Base-by-base conservation (phyloP, 1,284 basidiomycete genomes). In the Austropuccinia psidii region DNA sequence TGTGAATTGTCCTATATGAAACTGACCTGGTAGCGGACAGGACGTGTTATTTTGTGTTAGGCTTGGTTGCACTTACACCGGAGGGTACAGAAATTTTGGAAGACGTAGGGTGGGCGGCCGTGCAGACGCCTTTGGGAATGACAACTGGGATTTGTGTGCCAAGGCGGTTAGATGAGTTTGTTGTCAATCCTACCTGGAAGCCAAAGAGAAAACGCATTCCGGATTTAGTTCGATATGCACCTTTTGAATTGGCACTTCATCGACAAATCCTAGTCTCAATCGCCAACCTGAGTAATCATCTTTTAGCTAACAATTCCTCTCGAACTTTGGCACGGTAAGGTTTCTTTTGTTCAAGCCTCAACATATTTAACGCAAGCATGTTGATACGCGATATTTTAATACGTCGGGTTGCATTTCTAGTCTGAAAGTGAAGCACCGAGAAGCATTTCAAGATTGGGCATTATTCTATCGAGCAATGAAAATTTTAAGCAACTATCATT, bases 41-140 rank as follows among this genome's bases (percentile, higher is more conserved):
- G 5, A 98, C 96, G 1, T 96, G 93, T 79, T 98, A 95, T 83
- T 98, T 93, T 78, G 91, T 95, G 4, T 84, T 98, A 8, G 94
- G 94, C 0, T 83, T 92, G 45, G 85, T 92, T 65, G 88, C 90
- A 0, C 87, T 86, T 0, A 90, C 90, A 0, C 83, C 84, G 17
- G 85, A 87, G 79, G 90, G 90, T 1, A 86, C 87, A 75, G 86
- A 96, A 84, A 84, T 93, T 79, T 82, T 98, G 43, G 89, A 91
- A 72, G 93, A 96, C 79, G 91, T 89, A 77, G 87, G 88, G 11
- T 99, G 96, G 96, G 89, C 93, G 76, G 88, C 92, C 8, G 93
- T 90, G 15, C 82, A 92, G 33, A 90, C 90, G 0, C 89, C 93
- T 0, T 82, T 96, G n/a, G 93, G 92, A 0, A 81, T 88, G 69